Evolutionary conservation across 78 protist genomes (phyloP).

Genomic region (Capsaspora owczarzaki): DNA sequence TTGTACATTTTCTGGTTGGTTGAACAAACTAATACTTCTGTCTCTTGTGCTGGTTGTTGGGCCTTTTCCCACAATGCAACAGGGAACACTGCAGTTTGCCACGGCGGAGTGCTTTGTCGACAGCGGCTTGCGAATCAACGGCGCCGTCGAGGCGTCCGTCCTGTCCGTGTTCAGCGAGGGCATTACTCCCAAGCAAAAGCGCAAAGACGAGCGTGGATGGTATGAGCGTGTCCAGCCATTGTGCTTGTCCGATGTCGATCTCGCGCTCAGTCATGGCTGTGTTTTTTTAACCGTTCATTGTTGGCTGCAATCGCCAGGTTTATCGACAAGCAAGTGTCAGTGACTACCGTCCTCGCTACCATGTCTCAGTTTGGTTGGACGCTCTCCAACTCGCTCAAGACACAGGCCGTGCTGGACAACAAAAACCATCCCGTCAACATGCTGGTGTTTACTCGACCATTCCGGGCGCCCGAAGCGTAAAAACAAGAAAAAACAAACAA

Average conservation of each 20-base stretch:
- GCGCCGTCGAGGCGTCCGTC: not conserved
- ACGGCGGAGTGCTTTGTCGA: not conserved
- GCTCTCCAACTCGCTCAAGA: not conserved
- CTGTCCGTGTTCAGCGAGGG: not conserved
- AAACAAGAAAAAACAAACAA: too few species aligned
- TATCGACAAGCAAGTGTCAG: not conserved
- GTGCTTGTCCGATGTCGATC: not conserved
- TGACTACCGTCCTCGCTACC: not conserved
- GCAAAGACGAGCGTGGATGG: constrained; percentile 7
- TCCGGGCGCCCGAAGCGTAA: too few species aligned
- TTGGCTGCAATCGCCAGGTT: not conserved
- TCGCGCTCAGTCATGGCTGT: not conserved
- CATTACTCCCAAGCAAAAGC: not conserved
- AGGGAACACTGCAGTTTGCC: not conserved
- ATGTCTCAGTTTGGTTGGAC: not conserved
- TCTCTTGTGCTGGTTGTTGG: not conserved
- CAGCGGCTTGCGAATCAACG: not conserved
- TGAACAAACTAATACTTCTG: not conserved
- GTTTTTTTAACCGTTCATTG: not conserved
- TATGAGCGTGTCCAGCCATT: not conserved
- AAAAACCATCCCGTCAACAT: not conserved
- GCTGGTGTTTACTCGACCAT: not conserved
- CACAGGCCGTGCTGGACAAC: not conserved
- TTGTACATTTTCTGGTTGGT: too few species aligned
- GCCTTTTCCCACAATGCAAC: not conserved